Base-by-base conservation (phyloP, 305 asterid species). In the Ruellia speciosa region DNA sequence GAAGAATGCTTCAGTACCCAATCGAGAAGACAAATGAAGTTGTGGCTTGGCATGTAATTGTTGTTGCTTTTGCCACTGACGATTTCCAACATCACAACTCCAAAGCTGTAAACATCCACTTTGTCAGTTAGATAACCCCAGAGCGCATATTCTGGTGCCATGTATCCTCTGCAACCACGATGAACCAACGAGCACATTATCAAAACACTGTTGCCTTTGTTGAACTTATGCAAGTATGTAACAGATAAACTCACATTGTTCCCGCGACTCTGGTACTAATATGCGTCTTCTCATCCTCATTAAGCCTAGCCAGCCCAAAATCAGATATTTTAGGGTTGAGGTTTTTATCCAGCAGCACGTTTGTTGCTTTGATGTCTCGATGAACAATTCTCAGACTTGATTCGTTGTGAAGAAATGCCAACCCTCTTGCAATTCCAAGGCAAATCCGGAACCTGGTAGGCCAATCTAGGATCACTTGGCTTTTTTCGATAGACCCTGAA, bases 131-230 rank as follows among this genome's bases (percentile, higher is more conserved):
- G 71, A 69, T 88, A 83, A 24, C 99, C 99, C 95, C 95, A 88
- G 14, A 92, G 55, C 18, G 99, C 99, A 60, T 92, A 92, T 68
- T 92, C 99, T 0, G 96, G 99, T 19, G 99, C 99, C 97, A 92
- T 92, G 62, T 92, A 92, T 61, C 99, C 99, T 60, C 99, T 92
- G 84, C 73, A 72, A 69, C 45, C 14, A 52, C 51, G 31, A 24
- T 24, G 56, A 43, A 69, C 14, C 33, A 5, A n/a, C 46, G 19
- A 18, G 48, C 14, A 50, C 49, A 15, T 43, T 20, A 20, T 45
- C 9, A 20, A 2, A 56, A 35, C 9, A 56, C 2, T n/a, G 0
- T 11, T 3, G 4, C n/a, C 7, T 51, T 16, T 51, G 7, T 3
- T 5, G 18, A 7, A 0, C 37, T 15, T 3, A 56, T 24, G 16